Conservation (phyloP, 345 rosid genomes). For the Heritiera littoralis region DNA sequence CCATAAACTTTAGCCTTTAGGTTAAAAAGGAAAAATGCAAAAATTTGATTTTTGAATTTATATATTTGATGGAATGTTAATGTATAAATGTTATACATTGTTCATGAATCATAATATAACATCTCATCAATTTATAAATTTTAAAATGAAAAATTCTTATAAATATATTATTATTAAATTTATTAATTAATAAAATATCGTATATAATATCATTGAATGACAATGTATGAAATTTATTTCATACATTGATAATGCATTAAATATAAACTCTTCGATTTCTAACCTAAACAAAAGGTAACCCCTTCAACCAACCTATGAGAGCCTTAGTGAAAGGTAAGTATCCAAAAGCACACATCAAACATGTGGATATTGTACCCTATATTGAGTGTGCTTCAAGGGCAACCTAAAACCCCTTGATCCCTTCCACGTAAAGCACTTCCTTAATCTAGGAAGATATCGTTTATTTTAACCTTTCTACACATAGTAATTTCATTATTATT, state of each 20-base stretch:
- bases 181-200: too few species aligned
- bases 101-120: too few species aligned
- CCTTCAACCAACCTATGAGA: conserved; percentile 3
- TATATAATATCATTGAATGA: too few species aligned
- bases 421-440: conserved; percentile 47
- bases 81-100: too few species aligned
- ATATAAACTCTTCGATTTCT: neutral
- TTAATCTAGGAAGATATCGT: neutral
- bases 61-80: too few species aligned
- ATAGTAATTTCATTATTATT: too few species aligned
- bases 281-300: neutral
- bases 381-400: conserved; percentile 54
- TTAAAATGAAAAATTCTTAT: too few species aligned
- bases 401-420: conserved; percentile 34
- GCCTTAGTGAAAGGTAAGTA: conserved; percentile 2
- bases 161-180: too few species aligned
- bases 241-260: neutral
- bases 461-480: neutral
- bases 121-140: too few species aligned
- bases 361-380: conserved; percentile 18
- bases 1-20: neutral
- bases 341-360: conserved; percentile 22
- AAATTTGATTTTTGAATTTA: neutral
- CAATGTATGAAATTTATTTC: too few species aligned
- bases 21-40: neutral